A percentile compares a stretch with the other conserved stretches of the same genome.
Conservation (phyloP, 2,329 filamentous ascomycete species). For the Talaromyces sp. region DNA sequence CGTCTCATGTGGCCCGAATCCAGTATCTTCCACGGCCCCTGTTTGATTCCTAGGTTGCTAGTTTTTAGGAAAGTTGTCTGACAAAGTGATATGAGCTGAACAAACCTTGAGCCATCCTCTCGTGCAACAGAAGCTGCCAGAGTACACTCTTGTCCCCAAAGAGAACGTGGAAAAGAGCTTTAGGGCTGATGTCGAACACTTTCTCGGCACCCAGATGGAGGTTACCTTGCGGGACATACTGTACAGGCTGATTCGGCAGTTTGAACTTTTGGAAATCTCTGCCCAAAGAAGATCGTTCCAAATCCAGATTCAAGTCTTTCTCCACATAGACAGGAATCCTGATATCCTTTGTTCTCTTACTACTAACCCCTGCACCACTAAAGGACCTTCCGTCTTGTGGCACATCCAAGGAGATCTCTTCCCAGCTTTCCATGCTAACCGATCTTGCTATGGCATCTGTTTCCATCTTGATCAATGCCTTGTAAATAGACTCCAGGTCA, state of each 20-base stretch:
- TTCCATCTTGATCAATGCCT: constrained; percentile 71
- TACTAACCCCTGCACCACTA: constrained; percentile 26
- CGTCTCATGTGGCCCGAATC: constrained; percentile 69
- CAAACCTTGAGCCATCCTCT: constrained; percentile 64
- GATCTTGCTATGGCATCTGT: constrained; percentile 55
- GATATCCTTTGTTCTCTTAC: constrained; percentile 46
- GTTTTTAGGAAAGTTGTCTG: constrained; percentile 15
- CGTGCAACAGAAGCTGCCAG: constrained; percentile 85
- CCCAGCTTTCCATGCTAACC: constrained; percentile 84
- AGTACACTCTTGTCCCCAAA: constrained; percentile 96
- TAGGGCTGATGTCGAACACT: constrained; percentile 85
- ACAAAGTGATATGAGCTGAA: background rate
- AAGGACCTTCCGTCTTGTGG: constrained; percentile 57
- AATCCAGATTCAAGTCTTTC: constrained; percentile 52
- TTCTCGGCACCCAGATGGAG: constrained; percentile 69
- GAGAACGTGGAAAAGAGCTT: constrained; percentile 90
- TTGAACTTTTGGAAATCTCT: constrained; percentile 67
- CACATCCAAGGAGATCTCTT: constrained; percentile 64
- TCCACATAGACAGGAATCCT: constrained; percentile 59
- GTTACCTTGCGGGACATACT: constrained; percentile 81
- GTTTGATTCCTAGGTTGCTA: constrained; percentile 59
- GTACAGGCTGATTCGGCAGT: constrained; percentile 72
- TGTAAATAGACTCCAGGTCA: constrained; percentile 65
- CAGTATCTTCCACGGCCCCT: constrained; percentile 75
- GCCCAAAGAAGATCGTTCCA: constrained; percentile 26